Evolutionary conservation across 2,329 filamentous ascomycete species (phyloP), one percentile per base, ranked within the genome.

Genomic region (Fusarium kyushuense): DNA sequence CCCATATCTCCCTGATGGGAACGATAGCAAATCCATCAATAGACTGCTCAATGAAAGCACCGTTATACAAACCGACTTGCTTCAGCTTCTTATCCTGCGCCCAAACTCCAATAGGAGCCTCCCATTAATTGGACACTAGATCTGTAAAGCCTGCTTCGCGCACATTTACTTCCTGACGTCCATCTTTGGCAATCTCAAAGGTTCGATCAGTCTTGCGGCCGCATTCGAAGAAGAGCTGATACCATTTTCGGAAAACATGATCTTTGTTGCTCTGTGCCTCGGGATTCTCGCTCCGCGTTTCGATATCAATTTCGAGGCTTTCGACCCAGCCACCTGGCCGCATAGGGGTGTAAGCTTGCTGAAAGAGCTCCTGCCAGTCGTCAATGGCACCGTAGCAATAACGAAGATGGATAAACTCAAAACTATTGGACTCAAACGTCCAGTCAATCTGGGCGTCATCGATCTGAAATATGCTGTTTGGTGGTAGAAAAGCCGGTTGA

Each of bases 371-470:
- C 25, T 81, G 78, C 79, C 88, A 91, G 66, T 88, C 83, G 3
- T 80, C 76, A 64, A 90, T 84, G 47, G 83, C 82, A 21, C 89
- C 89, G 9, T 82, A 79, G 70, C 91, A 79, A 68, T 86, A 58
- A 4, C 86, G 82, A 4, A 85, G 83, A 76, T 90, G 88, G 61
- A 91, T 83, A 60, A 85, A 84, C 75, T 90, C 87, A 69, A 89
- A 83, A 63, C 80, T 67, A 45, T 82, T 70, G 4, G 76, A 74
- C 19, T 69, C 33, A 38, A 63, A 75, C 3, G 85, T 79, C 86
- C 87, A 89, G 7, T 74, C 66, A 2, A 68, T 71, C 35, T 76
- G 68, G 25, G 70, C 71, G 40, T 81, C 78, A 23, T 81, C 78
- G 27, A 81, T 74, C 23, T 79, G 69, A 53, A 79, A 79, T 11